A percentile compares a stretch with the other conserved stretches of the same genome.
Conservation (phyloP, 2,329 filamentous ascomycete species). For the Chaetothyriales sp. region DNA sequence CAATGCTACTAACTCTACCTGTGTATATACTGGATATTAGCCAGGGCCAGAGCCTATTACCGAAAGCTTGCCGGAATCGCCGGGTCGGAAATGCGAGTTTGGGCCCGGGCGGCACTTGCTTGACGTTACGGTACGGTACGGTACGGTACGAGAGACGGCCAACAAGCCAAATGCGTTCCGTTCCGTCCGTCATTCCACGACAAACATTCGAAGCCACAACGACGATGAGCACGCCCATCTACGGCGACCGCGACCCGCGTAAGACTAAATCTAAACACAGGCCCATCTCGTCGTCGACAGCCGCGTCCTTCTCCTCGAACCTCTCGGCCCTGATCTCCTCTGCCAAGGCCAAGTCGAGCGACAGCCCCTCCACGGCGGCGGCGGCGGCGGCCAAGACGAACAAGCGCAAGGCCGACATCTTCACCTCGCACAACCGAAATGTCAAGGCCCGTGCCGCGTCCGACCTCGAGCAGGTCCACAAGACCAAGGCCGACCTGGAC, state of each 20-base stretch:
- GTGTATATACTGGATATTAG: too few species aligned
- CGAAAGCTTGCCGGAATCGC: neutral
- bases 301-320: constrained; percentile 76
- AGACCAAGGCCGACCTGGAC: constrained; percentile 46
- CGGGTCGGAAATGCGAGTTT: neutral
- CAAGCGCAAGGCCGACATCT: constrained; percentile 54
- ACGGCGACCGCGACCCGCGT: constrained; percentile 60
- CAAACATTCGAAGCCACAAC: neutral
- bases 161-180: neutral
- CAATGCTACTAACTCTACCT: neutral
- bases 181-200: neutral
- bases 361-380: constrained; percentile 21
- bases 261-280: constrained; percentile 44
- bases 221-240: constrained; percentile 36
- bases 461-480: constrained; percentile 50
- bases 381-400: constrained; percentile 29
- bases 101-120: neutral
- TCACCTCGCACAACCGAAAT: constrained; percentile 51
- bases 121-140: neutral
- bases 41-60: too few species aligned
- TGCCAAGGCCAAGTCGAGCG: constrained; percentile 25
- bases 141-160: neutral
- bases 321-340: constrained; percentile 64
- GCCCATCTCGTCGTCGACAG: constrained; percentile 55
- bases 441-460: constrained; percentile 48